phyloP scores from a whole-genome alignment of 306 rosid species.

The Carpinus fangiana region DNA sequence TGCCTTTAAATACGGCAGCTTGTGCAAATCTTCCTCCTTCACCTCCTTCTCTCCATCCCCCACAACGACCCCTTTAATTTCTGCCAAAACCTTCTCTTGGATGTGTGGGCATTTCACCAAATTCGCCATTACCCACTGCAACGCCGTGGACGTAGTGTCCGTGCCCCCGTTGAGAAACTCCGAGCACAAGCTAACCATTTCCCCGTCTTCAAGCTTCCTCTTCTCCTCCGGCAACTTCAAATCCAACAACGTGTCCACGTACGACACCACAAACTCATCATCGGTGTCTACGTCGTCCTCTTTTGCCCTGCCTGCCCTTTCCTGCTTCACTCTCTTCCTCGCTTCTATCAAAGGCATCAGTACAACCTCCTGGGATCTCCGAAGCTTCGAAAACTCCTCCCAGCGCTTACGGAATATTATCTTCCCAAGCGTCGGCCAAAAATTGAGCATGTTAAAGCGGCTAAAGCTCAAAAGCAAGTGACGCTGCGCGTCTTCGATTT shows the following conservation, averaged over 20 bases:
- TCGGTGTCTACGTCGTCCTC: background rate
- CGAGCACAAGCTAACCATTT: background rate
- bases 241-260: conserved; percentile 9
- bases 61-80: background rate
- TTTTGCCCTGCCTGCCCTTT: background rate
- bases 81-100: conserved; percentile 1
- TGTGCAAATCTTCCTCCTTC: conserved; percentile 35
- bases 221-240: background rate
- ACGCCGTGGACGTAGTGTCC: background rate
- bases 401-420: conserved; percentile 18
- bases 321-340: conserved; percentile 38
- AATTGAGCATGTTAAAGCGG: background rate
- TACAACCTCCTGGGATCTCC: conserved; percentile 4
- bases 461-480: background rate
- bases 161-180: conserved; percentile 7
- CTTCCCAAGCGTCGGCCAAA: conserved; percentile 29
- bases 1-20: conserved; percentile 43
- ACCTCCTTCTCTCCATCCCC: conserved; percentile 23
- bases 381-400: background rate
- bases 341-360: conserved; percentile 37
- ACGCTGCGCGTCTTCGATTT: background rate
- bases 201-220: background rate
- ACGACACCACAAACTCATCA: background rate
- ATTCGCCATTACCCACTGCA: conserved; percentile 4
- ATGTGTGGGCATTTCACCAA: background rate